Conservation (phyloP, 176 grass and related monocot genomes). For the Aegilops tauschii region DNA sequence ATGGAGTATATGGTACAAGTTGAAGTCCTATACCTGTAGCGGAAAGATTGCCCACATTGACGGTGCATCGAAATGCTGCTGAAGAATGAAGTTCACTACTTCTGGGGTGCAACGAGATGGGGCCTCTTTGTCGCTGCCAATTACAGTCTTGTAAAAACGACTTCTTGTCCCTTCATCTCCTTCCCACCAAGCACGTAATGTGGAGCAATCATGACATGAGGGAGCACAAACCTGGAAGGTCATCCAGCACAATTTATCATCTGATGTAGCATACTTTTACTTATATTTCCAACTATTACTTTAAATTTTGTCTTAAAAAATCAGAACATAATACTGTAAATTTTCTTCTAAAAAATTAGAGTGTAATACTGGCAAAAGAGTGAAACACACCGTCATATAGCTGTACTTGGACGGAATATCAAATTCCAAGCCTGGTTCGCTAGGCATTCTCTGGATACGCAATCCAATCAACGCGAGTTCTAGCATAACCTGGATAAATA, state of each 20-base stretch:
- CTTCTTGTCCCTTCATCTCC: conserved; percentile 79
- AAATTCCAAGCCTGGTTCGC: conserved; percentile 80
- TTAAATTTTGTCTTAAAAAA: neutral
- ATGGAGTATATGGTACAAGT: neutral
- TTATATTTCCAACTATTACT: conserved; percentile 15
- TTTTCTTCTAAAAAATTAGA: neutral
- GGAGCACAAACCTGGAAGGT: conserved; percentile 93
- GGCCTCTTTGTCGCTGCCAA: conserved; percentile 69
- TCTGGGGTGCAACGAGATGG: conserved; percentile 78
- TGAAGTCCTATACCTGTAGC: conserved; percentile 64
- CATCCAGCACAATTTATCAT: conserved; percentile 7
- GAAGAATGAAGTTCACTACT: conserved; percentile 76
- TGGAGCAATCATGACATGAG: conserved; percentile 97
- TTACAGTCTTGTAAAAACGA: conserved; percentile 61
- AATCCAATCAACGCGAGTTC: conserved; percentile 96
- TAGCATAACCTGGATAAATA: conserved; percentile 85
- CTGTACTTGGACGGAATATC: conserved; percentile 88
- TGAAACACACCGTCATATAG: conserved; percentile 87
- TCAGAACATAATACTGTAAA: neutral
- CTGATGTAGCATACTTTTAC: neutral
- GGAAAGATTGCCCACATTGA: conserved; percentile 99
- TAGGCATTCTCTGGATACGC: conserved; percentile 98
- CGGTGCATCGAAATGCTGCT: conserved; percentile 82
- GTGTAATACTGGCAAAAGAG: neutral
- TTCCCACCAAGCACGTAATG: conserved; percentile 98